Percentiles rank a stretch among this genome's conserved stretches.
These are phyloP conservation scores for Mycotypha africana DNA, from an alignment of 371 early-diverging fungal genomes.

Conservation along the genomic window DNA sequence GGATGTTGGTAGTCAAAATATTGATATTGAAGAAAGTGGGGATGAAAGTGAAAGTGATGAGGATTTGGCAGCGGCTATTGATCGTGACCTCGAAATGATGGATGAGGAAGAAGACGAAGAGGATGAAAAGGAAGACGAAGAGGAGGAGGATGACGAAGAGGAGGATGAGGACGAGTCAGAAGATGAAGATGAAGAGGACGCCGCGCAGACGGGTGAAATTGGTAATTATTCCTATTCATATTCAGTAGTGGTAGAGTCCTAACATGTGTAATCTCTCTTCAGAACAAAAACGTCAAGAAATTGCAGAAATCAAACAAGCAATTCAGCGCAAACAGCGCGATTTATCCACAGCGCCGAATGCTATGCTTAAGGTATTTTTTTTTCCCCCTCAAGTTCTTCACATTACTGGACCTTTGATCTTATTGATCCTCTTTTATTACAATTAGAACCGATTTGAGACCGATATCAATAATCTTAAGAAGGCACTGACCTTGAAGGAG, in stretches of 20 bases:
- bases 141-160: constrained; percentile 26
- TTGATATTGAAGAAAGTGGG: constrained; percentile 40
- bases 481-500: constrained; percentile 36
- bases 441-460: constrained; percentile 44
- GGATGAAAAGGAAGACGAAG: constrained; percentile 34
- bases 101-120: constrained; percentile 44
- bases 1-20: constrained; percentile 42
- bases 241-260: too few species aligned
- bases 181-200: constrained; percentile 39
- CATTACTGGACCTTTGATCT: too few species aligned
- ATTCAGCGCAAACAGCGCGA: constrained; percentile 39
- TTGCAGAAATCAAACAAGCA: constrained; percentile 41
- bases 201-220: constrained; percentile 33
- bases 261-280: too few species aligned
- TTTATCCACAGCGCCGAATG: constrained; percentile 40
- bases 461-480: constrained; percentile 35
- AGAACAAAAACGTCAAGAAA: constrained; percentile 53
- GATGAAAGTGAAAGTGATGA: constrained; percentile 47
- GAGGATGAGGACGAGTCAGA: constrained; percentile 35
- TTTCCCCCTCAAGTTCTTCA: too few species aligned
- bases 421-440: neutral
- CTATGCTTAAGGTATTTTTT: constrained; percentile 47
- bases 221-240: too few species aligned
- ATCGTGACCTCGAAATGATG: constrained; percentile 38
- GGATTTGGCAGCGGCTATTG: constrained; percentile 42